A percentile compares a stretch with the other conserved stretches of the same genome.
Evolutionary conservation across 2,329 filamentous ascomycete species (phyloP).

Genomic region (Ceratocystiopsis sp.): DNA sequence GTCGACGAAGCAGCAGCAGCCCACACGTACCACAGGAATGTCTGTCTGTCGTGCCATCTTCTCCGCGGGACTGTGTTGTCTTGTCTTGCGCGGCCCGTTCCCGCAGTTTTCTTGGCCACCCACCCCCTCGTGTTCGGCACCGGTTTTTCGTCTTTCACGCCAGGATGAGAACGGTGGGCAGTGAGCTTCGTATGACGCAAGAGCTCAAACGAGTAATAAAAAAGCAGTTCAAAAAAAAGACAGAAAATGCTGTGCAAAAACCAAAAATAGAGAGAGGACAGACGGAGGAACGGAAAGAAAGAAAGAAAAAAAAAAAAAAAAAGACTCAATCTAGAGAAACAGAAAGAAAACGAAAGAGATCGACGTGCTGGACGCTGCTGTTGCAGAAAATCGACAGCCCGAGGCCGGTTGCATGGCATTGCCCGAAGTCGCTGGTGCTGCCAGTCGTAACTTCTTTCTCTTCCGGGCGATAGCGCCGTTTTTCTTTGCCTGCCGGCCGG

Average conservation of each 20-base stretch:
- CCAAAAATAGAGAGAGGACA: background rate
- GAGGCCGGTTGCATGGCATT: background rate
- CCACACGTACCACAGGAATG: constrained; percentile 15
- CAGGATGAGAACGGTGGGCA: too few species aligned
- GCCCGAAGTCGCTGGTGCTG: background rate
- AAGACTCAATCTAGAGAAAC: background rate
- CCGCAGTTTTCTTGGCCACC: too few species aligned
- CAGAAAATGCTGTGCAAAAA: too few species aligned
- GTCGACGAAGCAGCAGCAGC: too few species aligned
- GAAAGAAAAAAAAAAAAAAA: background rate
- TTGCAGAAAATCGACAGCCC: background rate
- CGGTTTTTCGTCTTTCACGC: too few species aligned
- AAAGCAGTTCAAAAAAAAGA: background rate
- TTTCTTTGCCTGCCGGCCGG: too few species aligned
- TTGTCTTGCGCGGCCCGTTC: too few species aligned
- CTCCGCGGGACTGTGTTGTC: too few species aligned
- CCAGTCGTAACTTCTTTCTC: background rate
- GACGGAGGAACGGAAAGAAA: background rate
- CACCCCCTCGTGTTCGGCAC: too few species aligned
- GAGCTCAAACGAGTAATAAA: too few species aligned
- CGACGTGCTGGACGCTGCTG: too few species aligned
- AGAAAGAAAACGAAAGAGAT: background rate
- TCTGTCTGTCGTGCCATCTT: constrained; percentile 15
- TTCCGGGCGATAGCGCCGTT: background rate
- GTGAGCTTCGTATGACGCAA: too few species aligned